phyloP scores from a whole-genome alignment of 1,284 basidiomycete genomes.

The Vanrija sp. region DNA sequence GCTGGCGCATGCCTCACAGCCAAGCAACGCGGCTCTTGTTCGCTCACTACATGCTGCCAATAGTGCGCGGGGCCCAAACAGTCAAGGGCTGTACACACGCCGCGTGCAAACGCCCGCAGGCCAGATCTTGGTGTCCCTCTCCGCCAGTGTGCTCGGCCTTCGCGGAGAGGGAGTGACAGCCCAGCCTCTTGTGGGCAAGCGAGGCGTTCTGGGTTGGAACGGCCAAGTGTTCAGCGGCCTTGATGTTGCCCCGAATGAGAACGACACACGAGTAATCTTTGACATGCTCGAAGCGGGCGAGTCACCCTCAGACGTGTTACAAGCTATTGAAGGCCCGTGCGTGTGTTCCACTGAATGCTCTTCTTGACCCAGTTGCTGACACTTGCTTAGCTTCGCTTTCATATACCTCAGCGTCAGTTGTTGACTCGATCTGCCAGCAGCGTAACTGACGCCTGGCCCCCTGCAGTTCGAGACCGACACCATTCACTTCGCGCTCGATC shows the following conservation, averaged over 20 bases:
- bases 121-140: conserved; percentile 53
- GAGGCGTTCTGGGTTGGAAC: conserved; percentile 79
- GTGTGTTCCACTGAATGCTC: conserved; percentile 42
- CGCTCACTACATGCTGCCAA: conserved; percentile 19
- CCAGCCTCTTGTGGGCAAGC: conserved; percentile 63
- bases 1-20: background rate
- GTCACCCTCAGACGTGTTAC: conserved; percentile 56
- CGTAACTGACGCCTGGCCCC: background rate
- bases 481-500: conserved; percentile 80
- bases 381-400: conserved; percentile 66
- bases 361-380: background rate
- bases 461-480: conserved; percentile 50
- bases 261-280: conserved; percentile 73
- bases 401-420: conserved; percentile 66
- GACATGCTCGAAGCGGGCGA: conserved; percentile 53
- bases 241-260: conserved; percentile 62
- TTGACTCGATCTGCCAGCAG: background rate
- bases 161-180: conserved; percentile 60
- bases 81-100: conserved; percentile 16
- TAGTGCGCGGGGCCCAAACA: conserved; percentile 31
- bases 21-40: conserved; percentile 3
- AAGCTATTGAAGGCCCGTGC: conserved; percentile 78
- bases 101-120: background rate
- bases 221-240: conserved; percentile 83
- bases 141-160: conserved; percentile 73